phyloP scores from a whole-genome alignment of 345 rosid species.

The Corchorus capsularis region DNA sequence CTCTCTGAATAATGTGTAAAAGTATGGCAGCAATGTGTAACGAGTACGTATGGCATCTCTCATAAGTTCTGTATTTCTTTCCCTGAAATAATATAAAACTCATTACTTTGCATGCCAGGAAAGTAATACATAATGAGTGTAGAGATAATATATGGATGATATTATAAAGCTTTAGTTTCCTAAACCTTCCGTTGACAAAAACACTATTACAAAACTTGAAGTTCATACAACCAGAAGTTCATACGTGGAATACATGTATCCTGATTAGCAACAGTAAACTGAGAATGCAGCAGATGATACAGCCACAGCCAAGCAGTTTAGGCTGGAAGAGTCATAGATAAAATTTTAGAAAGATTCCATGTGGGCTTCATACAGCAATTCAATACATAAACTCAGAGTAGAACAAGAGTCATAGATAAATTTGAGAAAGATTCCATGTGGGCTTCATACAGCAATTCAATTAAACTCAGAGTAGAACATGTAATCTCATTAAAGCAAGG shows the following conservation, averaged over 20 bases:
- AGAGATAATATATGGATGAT: neutral
- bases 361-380: neutral
- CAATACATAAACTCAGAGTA: neutral
- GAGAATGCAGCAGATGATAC: neutral
- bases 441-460: too few species aligned
- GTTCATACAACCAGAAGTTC: neutral
- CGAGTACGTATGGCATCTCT: conserved; percentile 90
- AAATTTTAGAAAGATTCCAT: too few species aligned
- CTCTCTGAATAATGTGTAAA: conserved; percentile 94
- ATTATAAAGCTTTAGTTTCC: neutral
- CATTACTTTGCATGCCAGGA: neutral
- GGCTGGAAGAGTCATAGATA: too few species aligned
- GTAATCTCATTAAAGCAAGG: too few species aligned
- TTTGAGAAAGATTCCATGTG: too few species aligned
- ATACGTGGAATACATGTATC: neutral
- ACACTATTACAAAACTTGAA: neutral
- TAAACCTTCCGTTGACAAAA: conserved; percentile 6
- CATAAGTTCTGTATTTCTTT: conserved; percentile 76
- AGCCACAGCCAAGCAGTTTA: neutral
- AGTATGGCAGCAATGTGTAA: conserved; percentile 85
- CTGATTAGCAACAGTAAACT: neutral
- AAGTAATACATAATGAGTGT: neutral
- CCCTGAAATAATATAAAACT: conserved; percentile 51
- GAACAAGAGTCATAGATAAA: neutral
- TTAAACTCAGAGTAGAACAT: too few species aligned